These are phyloP conservation scores for Arabis alpina DNA, from an alignment of 345 rosid species.

Conservation along the genomic window DNA sequence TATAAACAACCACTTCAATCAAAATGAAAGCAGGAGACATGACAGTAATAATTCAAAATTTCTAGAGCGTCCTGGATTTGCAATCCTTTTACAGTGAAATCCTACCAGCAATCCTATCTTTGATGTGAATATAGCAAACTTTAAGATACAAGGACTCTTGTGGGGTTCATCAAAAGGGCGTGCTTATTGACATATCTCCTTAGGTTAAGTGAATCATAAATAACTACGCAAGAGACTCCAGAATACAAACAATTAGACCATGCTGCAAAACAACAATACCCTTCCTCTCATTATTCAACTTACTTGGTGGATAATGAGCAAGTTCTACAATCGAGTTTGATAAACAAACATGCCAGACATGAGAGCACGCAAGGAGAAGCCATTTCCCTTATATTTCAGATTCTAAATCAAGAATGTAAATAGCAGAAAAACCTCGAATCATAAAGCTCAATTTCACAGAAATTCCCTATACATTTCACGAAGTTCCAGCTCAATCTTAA, in stretches of 20 bases:
- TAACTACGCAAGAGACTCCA: too few relatives aligned
- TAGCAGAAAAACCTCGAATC: constrained; percentile 1
- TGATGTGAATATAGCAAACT: neutral
- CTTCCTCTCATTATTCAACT: too few relatives aligned
- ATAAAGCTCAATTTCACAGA: neutral
- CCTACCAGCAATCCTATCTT: neutral
- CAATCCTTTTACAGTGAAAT: neutral
- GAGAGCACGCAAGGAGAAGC: too few relatives aligned
- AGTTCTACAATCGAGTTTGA: too few relatives aligned
- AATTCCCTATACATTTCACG: neutral
- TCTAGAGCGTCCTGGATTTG: neutral
- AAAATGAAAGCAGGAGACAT: neutral
- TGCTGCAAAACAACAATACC: too few relatives aligned
- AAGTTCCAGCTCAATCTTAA: constrained; percentile 6
- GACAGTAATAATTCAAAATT: neutral
- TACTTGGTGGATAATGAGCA: too few relatives aligned
- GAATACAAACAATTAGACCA: too few relatives aligned
- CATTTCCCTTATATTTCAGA: neutral
- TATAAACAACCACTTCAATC: neutral
- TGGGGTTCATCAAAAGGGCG: neutral
- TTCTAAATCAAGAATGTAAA: constrained; percentile 5
- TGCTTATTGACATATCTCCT: too few relatives aligned
- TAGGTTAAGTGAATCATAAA: too few relatives aligned
- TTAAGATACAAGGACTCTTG: neutral
- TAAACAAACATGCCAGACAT: too few relatives aligned